Evolutionary conservation across 352 stramenopile genomes (phyloP), one percentile per base, ranked within the genome.

Genomic region (Achlya hypogyna): DNA sequence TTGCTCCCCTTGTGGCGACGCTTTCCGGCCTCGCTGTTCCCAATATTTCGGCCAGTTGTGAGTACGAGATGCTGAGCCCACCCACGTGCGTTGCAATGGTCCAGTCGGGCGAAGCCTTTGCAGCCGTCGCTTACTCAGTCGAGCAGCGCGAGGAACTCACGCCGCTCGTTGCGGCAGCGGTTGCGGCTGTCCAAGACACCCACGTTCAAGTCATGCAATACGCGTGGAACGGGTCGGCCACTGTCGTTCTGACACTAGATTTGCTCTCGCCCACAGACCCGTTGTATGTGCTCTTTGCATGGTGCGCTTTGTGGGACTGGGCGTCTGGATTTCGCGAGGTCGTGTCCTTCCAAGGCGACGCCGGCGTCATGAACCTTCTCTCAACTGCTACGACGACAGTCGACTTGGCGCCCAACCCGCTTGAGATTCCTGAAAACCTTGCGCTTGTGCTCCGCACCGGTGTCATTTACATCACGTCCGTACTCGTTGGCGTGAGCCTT

Each of bases 231-330:
- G 10, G n/a, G 1, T 64, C 42, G 6, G 16, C 35, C 3, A 10
- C 23, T 8, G 18, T 53, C 5, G 16, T 64, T 9, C 29, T 64
- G 10, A 2, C 20, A 8, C 31, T 64, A 12, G 22, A 53, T 27
- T 9, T 64, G 9, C 25, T 64, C 35, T 28, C 52, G 18, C 29
- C 35, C 2, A 51, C 12, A 5, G 42, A 64, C 18, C 29, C 29
- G 5, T 14, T n/a, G 14, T 64, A 35, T 32, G 12, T 23, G 22
- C 25, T 51, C 14, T 64, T 64, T 64, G 29, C 22, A 3, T 64
- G 56, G 56, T 35, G 52, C 4, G 52, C 35, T 53, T 20, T 64
- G 18, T 28, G 20, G 18, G 56, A 64, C 29, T 64, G 56, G 56
- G 42, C 29, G 4, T n/a, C 22, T 18, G 56, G 56, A 14, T 29